Evolutionary conservation across 768 basidiomycete species (phyloP), one percentile per base, ranked within the genome.

Genomic region (Russula ochroleuca): DNA sequence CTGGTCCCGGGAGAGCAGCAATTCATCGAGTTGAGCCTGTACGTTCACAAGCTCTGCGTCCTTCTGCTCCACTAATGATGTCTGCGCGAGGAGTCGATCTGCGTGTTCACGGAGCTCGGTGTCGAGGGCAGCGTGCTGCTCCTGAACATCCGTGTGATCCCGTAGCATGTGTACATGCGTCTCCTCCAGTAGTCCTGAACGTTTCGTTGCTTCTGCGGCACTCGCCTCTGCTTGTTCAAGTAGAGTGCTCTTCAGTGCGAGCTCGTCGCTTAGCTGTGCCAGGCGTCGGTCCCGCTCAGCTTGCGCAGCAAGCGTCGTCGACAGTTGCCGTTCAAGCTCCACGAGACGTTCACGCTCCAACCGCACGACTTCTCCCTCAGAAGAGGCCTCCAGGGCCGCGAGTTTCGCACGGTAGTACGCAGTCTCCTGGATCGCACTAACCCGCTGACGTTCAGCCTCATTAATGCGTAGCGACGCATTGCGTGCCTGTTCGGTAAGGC

Each of bases 401-500:
- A 96, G 78, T 76, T 98, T 98, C 52, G 95, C 92, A 55, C 95
- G 92, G 73, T 94, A 97, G 77, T 90, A 98, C 1, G 94, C 92
- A 2, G 95, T 90, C 75, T 99, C 97, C 74, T 98, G 92, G 9
- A 90, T 76, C 1, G 97, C 97, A 48, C 83, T 86, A 8, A 80
- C 73, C 65, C 88, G 87, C 66, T 85, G 75, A 56, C 89, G 84
- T 67, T 95, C 92, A 0, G 91, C 88, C 57, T 93, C 90, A 4
- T 84, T 79, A 11, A 97, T 74, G 45, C 85, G 86, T 48, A 91
- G 87, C 3, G 94, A 92, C 2, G 87, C 83, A 57, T 81, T 80
- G 50, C 81, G 85, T 1, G 91, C 89, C 73, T 96, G 92, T 57
- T 85, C 86, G 15, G 82, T 79, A 70, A 94, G 78, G 40, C 81